phyloP scores from a whole-genome alignment of 768 basidiomycete species.

The Fistulinella prunicolor region DNA sequence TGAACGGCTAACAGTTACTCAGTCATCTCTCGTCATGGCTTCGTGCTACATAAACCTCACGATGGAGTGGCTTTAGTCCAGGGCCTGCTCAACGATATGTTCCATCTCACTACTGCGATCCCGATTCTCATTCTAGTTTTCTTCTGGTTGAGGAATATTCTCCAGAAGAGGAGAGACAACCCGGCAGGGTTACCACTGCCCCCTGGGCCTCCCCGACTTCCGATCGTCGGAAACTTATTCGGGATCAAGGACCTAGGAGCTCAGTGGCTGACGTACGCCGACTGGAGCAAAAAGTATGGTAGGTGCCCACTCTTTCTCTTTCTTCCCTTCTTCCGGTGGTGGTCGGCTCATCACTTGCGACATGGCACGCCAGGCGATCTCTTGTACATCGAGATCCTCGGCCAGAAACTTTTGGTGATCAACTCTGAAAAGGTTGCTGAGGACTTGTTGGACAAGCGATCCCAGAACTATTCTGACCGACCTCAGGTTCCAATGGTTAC shows the following conservation, averaged over 20 bases:
- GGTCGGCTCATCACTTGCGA: too few species aligned
- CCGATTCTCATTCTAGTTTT: background rate
- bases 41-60: too few species aligned
- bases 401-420: too few species aligned
- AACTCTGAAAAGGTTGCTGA: too few species aligned
- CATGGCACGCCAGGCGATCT: too few species aligned
- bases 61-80: too few species aligned
- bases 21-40: too few species aligned
- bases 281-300: slow-evolving; percentile 45
- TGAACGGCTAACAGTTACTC: too few species aligned
- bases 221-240: slow-evolving; percentile 43
- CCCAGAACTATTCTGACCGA: slow-evolving; percentile 28
- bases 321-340: too few species aligned
- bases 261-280: slow-evolving; percentile 38
- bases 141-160: background rate
- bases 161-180: slow-evolving; percentile 11
- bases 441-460: too few species aligned
- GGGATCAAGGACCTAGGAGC: slow-evolving; percentile 39
- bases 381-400: too few species aligned
- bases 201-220: slow-evolving; percentile 41
- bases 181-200: slow-evolving; percentile 30
- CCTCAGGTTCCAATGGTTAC: slow-evolving; percentile 23
- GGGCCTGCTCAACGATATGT: too few species aligned
- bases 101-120: slow-evolving; percentile 4
- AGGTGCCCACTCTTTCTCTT: background rate